Conservation (phyloP, 805 yeast genomes). For the Wilhelminamyces savonicus region DNA sequence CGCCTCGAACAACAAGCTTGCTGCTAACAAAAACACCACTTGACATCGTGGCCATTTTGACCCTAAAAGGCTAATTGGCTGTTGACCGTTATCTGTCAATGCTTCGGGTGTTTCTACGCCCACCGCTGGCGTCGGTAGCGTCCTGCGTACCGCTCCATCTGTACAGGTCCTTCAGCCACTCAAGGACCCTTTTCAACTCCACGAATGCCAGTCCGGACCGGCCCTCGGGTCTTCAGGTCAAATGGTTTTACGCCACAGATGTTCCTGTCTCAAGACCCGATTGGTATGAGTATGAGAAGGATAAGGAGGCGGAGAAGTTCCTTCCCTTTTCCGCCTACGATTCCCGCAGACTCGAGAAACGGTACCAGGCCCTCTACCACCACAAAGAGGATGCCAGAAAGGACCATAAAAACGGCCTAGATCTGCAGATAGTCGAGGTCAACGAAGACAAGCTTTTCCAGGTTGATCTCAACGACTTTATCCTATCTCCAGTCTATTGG, state of each 20-base stretch:
- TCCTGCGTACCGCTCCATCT: too few relatives aligned
- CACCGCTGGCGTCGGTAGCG: too few relatives aligned
- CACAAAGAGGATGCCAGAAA: slow-evolving; percentile 2
- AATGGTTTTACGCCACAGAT: slow-evolving; percentile 86
- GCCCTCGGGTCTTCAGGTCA: too few relatives aligned
- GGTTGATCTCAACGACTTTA: slow-evolving; percentile 54
- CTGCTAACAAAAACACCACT: too few relatives aligned
- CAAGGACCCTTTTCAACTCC: too few relatives aligned
- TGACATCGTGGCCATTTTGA: too few relatives aligned
- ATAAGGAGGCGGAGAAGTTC: slow-evolving; percentile 51
- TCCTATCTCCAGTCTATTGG: slow-evolving; percentile 75
- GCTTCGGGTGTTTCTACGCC: too few relatives aligned
- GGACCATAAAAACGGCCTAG: background rate
- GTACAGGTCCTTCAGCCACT: too few relatives aligned
- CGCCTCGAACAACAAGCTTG: too few relatives aligned
- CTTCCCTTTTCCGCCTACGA: slow-evolving; percentile 63
- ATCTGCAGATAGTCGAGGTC: slow-evolving; percentile 42
- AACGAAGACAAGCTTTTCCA: slow-evolving; percentile 76
- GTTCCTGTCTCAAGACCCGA: slow-evolving; percentile 64
- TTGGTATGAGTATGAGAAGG: slow-evolving; percentile 47
- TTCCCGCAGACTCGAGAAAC: slow-evolving; percentile 52
- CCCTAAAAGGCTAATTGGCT: too few relatives aligned
- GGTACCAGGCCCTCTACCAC: slow-evolving; percentile 21
- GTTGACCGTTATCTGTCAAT: too few relatives aligned
- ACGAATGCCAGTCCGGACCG: too few relatives aligned